These are phyloP conservation scores for Eucalyptus erythrocorys DNA, from an alignment of 345 rosid species.

Conservation along the genomic window DNA sequence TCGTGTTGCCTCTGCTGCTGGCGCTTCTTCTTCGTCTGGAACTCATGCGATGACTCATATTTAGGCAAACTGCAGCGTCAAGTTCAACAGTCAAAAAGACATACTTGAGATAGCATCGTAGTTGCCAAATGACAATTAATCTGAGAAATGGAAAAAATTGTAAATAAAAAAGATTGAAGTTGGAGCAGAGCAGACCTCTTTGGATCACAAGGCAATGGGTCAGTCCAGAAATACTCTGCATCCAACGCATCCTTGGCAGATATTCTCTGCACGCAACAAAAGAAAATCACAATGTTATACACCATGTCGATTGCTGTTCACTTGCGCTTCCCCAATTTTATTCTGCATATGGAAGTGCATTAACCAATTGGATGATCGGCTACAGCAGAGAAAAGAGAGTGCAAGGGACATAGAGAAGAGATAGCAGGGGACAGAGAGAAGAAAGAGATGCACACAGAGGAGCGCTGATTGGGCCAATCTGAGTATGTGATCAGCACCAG, in stretches of 20 bases:
- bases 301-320: background rate
- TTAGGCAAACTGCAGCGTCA: constrained; percentile 48
- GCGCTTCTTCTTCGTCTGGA: constrained; percentile 90
- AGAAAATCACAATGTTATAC: background rate
- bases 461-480: background rate
- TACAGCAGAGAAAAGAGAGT: background rate
- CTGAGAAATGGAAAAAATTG: background rate
- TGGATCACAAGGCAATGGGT: constrained; percentile 92
- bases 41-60: constrained; percentile 94
- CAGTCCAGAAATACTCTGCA: constrained; percentile 97
- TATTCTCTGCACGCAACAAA: constrained; percentile 49
- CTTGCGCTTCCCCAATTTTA: background rate
- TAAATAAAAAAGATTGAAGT: background rate
- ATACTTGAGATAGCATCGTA: background rate
- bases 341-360: background rate
- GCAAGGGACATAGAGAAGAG: background rate
- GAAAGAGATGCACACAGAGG: background rate
- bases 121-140: background rate
- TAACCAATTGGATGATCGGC: background rate
- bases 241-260: constrained; percentile 93
- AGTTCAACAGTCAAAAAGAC: background rate
- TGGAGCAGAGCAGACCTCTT: constrained; percentile 33
- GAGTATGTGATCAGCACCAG: background rate
- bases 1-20: constrained; percentile 88
- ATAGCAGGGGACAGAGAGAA: too few species aligned